Evolutionary conservation across 257 asterid species (phyloP), one percentile per base, ranked within the genome.

Genomic region (Lithospermum erythrorhizon): DNA sequence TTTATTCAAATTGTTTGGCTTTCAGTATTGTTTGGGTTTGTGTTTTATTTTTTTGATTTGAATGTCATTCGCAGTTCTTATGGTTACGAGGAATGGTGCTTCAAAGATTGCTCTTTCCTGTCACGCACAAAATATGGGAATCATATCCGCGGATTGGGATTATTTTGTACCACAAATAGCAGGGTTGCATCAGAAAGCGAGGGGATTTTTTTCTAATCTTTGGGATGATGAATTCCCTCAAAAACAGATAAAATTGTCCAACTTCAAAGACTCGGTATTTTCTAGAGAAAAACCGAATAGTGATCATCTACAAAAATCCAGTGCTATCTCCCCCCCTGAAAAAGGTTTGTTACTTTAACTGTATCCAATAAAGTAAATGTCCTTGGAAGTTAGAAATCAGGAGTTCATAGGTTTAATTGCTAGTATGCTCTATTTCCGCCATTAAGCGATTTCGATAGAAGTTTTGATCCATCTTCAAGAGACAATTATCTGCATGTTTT

Each of bases 101-200:
- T 9, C 72, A 37, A 89, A 75, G 47, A 59, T 70, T 71, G 78
- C 81, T 55, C 81, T 68, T 47, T 73, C 85, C 21, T 68, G 72
- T 25, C 69, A 68, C 66, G 37, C 65, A 29, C 65, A 53, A 45
- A 75, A 70, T 54, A 72, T 65, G 73, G 68, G 69, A 66, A 71
- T 68, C 45, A 53, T 45, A 37, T 67, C 55, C 17, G 77, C 65
- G 56, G 81, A 70, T 30, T 64, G 87, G 84, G 72, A 71, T 35
- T 65, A 68, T 71, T 60, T 69, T 27, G 58, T 73, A 61, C 72
- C 80, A 21, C 55, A 55, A 58, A 72, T 81, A 52, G 58, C 69
- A 15, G 70, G 61, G 24, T 63, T 65, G 47, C 85, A 70, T 59
- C 79, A 60, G 61, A 65, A 57, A 69, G 61, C 55, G 21, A 49